A percentile compares a stretch with the other conserved stretches of the same genome.
phyloP scores from a whole-genome alignment of 441 rosid species.

The Corymbia citriodora region DNA sequence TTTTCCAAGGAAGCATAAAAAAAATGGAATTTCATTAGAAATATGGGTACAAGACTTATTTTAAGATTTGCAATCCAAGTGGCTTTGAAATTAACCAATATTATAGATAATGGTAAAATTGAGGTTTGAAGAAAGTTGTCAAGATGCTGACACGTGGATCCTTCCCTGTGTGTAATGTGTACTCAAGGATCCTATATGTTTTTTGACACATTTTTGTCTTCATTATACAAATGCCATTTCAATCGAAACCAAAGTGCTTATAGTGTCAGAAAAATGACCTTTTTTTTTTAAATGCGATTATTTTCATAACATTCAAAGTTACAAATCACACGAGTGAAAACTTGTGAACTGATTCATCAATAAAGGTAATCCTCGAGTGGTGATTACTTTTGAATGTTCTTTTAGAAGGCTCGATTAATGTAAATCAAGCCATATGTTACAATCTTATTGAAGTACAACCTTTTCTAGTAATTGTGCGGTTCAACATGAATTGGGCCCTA shows the following conservation, averaged over 20 bases:
- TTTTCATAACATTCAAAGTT: not conserved
- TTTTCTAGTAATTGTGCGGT: not conserved
- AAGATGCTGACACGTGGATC: not conserved
- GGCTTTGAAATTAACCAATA: not conserved
- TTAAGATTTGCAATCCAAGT: not conserved
- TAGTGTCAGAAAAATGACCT: too few species aligned
- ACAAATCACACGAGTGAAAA: accelerated
- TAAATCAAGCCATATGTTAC: not conserved
- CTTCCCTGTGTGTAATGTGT: accelerated
- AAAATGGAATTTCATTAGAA: not conserved
- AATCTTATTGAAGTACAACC: not conserved
- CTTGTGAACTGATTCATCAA: not conserved
- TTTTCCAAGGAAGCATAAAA: too few species aligned
- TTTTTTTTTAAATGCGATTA: not conserved
- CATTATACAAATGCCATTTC: not conserved
- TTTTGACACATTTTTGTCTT: not conserved
- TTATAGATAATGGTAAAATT: not conserved
- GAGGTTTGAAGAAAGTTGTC: not conserved
- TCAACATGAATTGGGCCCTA: not conserved
- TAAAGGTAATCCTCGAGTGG: not conserved
- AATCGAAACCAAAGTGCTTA: not conserved
- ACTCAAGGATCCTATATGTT: not conserved
- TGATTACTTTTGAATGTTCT: not conserved
- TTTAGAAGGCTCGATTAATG: not conserved
- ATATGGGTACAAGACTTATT: not conserved